A percentile compares a stretch with the other conserved stretches of the same genome.
These are phyloP conservation scores for Cymbopogon flexuosus DNA, from an alignment of 202 grass and related monocot species.

Conservation along the genomic window DNA sequence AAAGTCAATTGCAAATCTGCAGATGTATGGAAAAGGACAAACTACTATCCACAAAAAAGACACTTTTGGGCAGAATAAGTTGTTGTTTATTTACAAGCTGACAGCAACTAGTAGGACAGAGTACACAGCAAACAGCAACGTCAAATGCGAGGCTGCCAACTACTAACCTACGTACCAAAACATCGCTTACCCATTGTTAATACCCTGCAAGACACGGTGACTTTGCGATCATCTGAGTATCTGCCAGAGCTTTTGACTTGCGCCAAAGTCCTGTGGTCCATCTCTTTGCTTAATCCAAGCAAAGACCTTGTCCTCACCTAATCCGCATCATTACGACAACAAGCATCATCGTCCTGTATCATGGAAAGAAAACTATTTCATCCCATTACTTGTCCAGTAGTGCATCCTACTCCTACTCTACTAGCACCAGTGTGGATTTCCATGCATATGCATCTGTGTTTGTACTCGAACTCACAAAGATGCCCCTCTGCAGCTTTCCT, in stretches of 20 bases:
- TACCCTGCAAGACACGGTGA: constrained; percentile 13
- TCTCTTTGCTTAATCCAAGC: constrained; percentile 9
- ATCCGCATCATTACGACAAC: constrained; percentile 8
- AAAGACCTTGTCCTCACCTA: constrained; percentile 25
- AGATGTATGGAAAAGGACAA: neutral
- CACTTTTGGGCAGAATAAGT: neutral
- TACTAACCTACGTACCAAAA: constrained; percentile 20
- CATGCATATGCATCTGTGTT: constrained; percentile 8
- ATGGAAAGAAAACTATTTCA: neutral
- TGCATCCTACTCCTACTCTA: constrained; percentile 9
- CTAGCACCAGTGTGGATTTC: constrained; percentile 18
- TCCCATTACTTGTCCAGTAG: neutral
- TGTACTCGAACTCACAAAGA: neutral
- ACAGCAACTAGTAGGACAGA: neutral
- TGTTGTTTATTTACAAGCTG: neutral
- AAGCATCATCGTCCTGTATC: constrained; percentile 9
- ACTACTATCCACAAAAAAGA: neutral
- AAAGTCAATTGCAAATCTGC: constrained; percentile 49
- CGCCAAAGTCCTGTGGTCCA: constrained; percentile 20
- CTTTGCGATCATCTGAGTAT: neutral
- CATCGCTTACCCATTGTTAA: constrained; percentile 12
- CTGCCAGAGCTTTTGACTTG: constrained; percentile 44
- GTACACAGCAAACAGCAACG: neutral
- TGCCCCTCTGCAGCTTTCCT: too few species aligned
- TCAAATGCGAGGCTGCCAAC: constrained; percentile 24